phyloP scores from a whole-genome alignment of 768 basidiomycete genomes.

The Agrocybe chaxingu region DNA sequence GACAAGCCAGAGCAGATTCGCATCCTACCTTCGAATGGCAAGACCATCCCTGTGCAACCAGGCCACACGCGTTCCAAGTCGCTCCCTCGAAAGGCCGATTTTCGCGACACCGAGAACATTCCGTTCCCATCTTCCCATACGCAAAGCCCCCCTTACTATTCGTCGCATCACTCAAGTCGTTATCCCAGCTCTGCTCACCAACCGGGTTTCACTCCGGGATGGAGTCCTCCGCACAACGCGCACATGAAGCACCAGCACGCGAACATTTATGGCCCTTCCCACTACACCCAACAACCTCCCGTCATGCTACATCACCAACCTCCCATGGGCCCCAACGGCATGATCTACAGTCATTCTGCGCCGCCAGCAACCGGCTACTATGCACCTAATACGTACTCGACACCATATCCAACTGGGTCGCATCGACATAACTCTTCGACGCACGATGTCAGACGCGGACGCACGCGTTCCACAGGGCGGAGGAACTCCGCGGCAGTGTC shows the following conservation, averaged over 20 bases:
- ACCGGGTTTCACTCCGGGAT: conserved; percentile 25
- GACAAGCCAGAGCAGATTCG: conserved; percentile 58
- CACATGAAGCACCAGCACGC: conserved; percentile 43
- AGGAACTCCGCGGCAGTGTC: conserved; percentile 25
- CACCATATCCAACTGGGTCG: conserved; percentile 39
- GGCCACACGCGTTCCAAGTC: conserved; percentile 42
- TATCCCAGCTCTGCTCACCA: conserved; percentile 15
- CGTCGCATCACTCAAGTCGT: conserved; percentile 6
- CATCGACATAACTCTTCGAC: conserved; percentile 31
- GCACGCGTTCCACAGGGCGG: conserved; percentile 16
- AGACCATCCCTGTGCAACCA: conserved; percentile 29
- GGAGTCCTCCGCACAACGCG: conserved; percentile 16
- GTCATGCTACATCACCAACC: conserved; percentile 55
- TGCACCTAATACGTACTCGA: conserved; percentile 33
- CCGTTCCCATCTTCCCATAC: conserved; percentile 20
- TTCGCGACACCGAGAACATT: conserved; percentile 21
- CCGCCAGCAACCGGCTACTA: conserved; percentile 43
- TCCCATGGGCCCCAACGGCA: conserved; percentile 52
- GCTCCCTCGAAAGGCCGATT: conserved; percentile 36
- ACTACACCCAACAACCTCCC: conserved; percentile 47
- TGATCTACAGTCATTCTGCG: conserved; percentile 70
- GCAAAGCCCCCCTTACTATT: conserved; percentile 24
- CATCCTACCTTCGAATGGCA: conserved; percentile 50
- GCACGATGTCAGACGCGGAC: conserved; percentile 32
- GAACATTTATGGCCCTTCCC: conserved; percentile 59